Evolutionary conservation across 805 yeast species (phyloP).

Genomic region (Cyberlindnera misumaiensis): DNA sequence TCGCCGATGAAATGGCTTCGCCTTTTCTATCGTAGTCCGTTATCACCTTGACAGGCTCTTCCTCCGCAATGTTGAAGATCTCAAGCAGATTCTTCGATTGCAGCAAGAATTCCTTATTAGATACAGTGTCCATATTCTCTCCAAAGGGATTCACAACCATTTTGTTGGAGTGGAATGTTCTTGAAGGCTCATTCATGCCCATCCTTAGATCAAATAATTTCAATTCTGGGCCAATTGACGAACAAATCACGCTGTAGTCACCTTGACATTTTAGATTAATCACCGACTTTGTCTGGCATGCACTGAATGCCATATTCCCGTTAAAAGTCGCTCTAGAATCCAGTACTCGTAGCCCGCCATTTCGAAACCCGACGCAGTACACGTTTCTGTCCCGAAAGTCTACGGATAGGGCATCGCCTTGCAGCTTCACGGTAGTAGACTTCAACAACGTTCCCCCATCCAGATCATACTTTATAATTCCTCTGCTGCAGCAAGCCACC

Average conservation of each 20-base stretch:
- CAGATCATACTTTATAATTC: background rate
- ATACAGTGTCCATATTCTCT: constrained; percentile 1
- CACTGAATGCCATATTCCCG: background rate
- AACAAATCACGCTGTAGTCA: constrained; percentile 2
- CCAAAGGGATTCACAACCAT: constrained; percentile 10
- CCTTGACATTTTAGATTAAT: constrained; percentile 5
- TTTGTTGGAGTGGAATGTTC: constrained; percentile 3
- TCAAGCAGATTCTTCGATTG: constrained; percentile 9
- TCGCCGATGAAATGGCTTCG: constrained; percentile 1
- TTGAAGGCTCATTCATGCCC: background rate
- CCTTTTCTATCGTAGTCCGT: constrained; percentile 7
- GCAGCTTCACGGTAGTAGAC: background rate
- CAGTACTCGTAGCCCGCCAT: constrained; percentile 12
- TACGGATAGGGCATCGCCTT: constrained; percentile 16
- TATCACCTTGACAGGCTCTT: constrained; percentile 7
- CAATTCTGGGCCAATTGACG: constrained; percentile 9
- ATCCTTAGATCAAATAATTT: constrained; percentile 7
- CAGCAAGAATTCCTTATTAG: constrained; percentile 1
- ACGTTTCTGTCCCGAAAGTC: constrained; percentile 5
- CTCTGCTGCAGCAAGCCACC: constrained; percentile 6
- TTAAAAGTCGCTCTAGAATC: constrained; percentile 11
- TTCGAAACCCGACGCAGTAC: constrained; percentile 15
- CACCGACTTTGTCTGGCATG: constrained; percentile 7
- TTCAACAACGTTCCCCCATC: background rate
- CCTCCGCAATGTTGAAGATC: constrained; percentile 1